phyloP scores from a whole-genome alignment of 495 filamentous ascomycete genomes.

The Penicillium tannophilum region DNA sequence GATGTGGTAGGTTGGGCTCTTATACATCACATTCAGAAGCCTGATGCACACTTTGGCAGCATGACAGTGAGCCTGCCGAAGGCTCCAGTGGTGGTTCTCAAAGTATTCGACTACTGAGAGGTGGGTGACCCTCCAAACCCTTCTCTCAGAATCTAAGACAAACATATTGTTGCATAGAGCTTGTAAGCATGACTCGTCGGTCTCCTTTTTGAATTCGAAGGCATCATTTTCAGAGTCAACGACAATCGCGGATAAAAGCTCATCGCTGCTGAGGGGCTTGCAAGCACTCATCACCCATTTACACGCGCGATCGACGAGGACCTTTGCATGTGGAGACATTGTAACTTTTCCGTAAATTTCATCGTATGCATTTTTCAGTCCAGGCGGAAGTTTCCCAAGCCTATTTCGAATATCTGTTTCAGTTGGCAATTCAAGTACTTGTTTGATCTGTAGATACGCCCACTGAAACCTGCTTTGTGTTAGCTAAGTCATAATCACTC shows the following conservation, averaged over 20 bases:
- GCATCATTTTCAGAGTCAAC: not conserved
- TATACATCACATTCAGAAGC: too few species aligned
- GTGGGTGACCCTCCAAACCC: conserved; percentile 36
- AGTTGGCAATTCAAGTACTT: not conserved
- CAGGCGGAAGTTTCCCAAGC: not conserved
- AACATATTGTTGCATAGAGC: conserved; percentile 34
- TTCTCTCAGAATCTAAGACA: conserved; percentile 24
- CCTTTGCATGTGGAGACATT: not conserved
- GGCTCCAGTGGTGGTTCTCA: conserved; percentile 10
- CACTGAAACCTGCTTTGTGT: not conserved
- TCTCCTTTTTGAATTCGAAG: not conserved
- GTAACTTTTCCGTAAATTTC: not conserved
- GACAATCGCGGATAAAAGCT: not conserved
- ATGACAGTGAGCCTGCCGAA: conserved; percentile 13
- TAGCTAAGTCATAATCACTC: too few species aligned
- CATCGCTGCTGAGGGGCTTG: not conserved
- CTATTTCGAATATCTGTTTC: not conserved
- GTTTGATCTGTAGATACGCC: not conserved
- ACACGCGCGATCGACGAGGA: not conserved
- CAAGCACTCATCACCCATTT: not conserved
- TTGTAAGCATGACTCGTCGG: not conserved
- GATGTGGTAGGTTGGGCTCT: too few species aligned
- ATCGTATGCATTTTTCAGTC: not conserved
- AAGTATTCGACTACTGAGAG: conserved; percentile 34
- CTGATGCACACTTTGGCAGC: conserved; percentile 20